A percentile compares a stretch with the other conserved stretches of the same genome.
Evolutionary conservation across 2,329 filamentous ascomycete species (phyloP).

Genomic region (Diaporthe amygdali): DNA sequence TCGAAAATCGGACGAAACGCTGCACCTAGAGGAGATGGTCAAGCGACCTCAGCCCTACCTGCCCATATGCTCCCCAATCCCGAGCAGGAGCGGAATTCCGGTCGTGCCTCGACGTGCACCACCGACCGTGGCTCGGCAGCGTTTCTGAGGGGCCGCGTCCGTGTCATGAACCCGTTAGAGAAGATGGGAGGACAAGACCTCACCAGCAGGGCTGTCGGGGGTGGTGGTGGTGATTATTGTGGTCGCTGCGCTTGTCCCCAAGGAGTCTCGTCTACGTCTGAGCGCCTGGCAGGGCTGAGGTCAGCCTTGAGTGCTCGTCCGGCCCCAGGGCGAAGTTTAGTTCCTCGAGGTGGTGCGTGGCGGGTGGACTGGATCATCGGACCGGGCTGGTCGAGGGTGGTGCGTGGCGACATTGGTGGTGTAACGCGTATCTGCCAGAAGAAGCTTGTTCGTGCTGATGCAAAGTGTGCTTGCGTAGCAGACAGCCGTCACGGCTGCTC

Average conservation of each 20-base stretch:
- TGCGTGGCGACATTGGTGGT: neutral
- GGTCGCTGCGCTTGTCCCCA: neutral
- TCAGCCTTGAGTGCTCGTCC: slow-evolving; percentile 1
- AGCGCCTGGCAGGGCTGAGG: neutral
- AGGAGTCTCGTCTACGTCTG: neutral
- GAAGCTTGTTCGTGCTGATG: neutral
- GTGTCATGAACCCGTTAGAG: neutral
- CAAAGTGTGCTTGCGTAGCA: neutral
- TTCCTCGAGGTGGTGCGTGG: neutral
- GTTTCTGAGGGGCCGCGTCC: neutral
- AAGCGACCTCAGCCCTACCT: neutral
- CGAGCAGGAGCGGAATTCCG: neutral
- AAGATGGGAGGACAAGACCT: neutral
- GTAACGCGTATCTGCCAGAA: neutral
- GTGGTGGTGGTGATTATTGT: neutral
- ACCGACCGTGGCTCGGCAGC: neutral
- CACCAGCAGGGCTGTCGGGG: neutral
- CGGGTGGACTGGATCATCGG: slow-evolving; percentile 2
- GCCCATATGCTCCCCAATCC: neutral
- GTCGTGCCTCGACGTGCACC: neutral
- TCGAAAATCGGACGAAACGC: neutral
- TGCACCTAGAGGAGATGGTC: neutral
- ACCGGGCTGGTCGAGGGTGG: neutral
- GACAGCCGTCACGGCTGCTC: neutral
- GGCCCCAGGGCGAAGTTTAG: neutral